These are phyloP conservation scores for Basipetospora sp. DNA, from an alignment of 2,329 filamentous ascomycete genomes.

Conservation along the genomic window DNA sequence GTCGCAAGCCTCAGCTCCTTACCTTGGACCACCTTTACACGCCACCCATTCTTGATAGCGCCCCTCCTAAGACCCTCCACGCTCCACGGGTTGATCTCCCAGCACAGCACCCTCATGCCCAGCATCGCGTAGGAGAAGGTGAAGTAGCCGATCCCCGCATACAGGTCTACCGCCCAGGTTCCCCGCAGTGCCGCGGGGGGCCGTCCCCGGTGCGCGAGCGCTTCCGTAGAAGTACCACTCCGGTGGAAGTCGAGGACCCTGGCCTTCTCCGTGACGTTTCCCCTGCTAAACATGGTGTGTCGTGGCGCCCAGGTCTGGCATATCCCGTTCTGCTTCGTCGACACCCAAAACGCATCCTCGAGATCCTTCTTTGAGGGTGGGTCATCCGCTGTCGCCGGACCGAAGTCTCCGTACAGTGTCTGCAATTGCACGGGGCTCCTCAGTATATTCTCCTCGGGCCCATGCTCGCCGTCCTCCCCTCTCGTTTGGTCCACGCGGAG, in stretches of 20 bases:
- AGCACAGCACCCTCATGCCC: constrained; percentile 63
- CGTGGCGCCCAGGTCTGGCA: constrained; percentile 73
- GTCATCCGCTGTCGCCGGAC: constrained; percentile 25
- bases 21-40: constrained; percentile 36
- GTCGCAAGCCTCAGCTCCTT: constrained; percentile 24
- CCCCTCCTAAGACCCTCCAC: constrained; percentile 70
- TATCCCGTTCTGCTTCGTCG: constrained; percentile 64
- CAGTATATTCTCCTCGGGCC: constrained; percentile 46
- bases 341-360: constrained; percentile 59
- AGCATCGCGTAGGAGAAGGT: constrained; percentile 65
- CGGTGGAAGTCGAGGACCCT: constrained; percentile 46
- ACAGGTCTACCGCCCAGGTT: constrained; percentile 57
- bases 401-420: constrained; percentile 63
- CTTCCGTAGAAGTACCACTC: constrained; percentile 1
- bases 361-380: constrained; percentile 39
- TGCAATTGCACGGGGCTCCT: constrained; percentile 57
- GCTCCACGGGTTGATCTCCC: constrained; percentile 82
- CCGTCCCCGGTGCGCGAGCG: not conserved
- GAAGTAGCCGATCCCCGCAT: constrained; percentile 90
- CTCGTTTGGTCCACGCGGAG: constrained; percentile 18
- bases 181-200: not conserved
- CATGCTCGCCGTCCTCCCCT: not conserved
- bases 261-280: constrained; percentile 80
- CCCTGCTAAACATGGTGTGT: constrained; percentile 88
- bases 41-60: constrained; percentile 54